Evolutionary conservation across 768 basidiomycete species (phyloP).

Genomic region (Galerina sulciceps): DNA sequence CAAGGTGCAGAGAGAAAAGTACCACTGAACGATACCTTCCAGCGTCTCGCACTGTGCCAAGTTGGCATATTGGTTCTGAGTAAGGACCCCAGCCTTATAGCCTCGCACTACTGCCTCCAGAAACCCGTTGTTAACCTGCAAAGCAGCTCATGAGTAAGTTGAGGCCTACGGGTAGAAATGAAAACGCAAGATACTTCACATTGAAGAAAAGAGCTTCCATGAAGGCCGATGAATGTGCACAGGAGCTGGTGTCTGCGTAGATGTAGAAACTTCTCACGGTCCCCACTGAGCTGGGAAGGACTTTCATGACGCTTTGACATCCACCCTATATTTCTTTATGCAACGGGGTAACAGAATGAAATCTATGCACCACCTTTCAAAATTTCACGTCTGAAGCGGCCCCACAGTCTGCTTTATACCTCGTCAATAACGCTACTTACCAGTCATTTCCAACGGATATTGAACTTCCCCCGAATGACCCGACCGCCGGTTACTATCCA

Average conservation of each 20-base stretch:
- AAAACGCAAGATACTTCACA: slow-evolving; percentile 42
- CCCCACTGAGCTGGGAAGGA: too few relatives aligned
- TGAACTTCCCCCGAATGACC: too few relatives aligned
- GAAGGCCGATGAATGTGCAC: slow-evolving; percentile 14
- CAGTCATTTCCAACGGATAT: too few relatives aligned
- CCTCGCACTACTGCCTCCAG: slow-evolving; percentile 86
- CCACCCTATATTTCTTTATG: too few relatives aligned
- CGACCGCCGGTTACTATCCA: too few relatives aligned
- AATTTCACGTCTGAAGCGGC: too few relatives aligned
- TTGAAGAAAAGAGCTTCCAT: slow-evolving; percentile 95
- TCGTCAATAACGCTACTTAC: too few relatives aligned
- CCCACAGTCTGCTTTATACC: too few relatives aligned
- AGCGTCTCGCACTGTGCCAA: slow-evolving; percentile 96
- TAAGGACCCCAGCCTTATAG: slow-evolving; percentile 92
- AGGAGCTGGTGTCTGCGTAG: background rate
- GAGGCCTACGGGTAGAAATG: slow-evolving; percentile 15
- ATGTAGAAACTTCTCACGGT: background rate
- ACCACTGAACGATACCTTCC: slow-evolving; percentile 68
- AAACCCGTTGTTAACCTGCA: slow-evolving; percentile 73
- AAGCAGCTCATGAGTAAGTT: slow-evolving; percentile 27
- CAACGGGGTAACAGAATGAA: too few relatives aligned
- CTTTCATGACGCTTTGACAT: too few relatives aligned
- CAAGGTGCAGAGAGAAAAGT: background rate
- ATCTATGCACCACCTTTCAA: too few relatives aligned
- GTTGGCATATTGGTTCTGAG: slow-evolving; percentile 89